Percentiles rank a stretch among this genome's conserved stretches.
Evolutionary conservation across 176 grass and related monocot species (phyloP).

Genomic region (Canna indica): DNA sequence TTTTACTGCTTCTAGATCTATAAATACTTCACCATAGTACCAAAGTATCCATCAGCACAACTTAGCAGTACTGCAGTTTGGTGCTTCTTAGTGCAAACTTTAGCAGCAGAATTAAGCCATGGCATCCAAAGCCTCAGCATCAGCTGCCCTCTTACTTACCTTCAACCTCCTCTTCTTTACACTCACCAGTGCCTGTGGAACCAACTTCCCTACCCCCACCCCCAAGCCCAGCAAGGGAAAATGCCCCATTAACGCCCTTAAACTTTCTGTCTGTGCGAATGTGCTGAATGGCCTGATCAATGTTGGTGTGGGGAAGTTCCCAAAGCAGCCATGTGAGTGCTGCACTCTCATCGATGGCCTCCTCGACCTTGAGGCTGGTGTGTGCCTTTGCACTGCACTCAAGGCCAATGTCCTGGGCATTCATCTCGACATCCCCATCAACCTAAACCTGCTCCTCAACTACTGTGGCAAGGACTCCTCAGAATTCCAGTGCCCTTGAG

Average conservation of each 20-base stretch:
- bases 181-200: slow-evolving; percentile 40
- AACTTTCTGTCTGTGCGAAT: slow-evolving; percentile 59
- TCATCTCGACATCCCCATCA: slow-evolving; percentile 59
- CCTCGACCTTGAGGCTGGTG: slow-evolving; percentile 59
- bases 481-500: slow-evolving; percentile 45
- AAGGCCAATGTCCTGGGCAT: slow-evolving; percentile 74
- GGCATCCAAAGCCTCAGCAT: slow-evolving; percentile 33
- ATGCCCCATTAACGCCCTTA: slow-evolving; percentile 63
- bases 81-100: not conserved
- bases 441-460: slow-evolving; percentile 81
- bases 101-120: slow-evolving; percentile 14
- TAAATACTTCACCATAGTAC: not conserved
- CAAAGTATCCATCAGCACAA: not conserved
- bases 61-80: not conserved
- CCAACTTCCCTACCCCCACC: not conserved
- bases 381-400: slow-evolving; percentile 81
- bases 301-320: slow-evolving; percentile 44
- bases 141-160: slow-evolving; percentile 29
- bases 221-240: not conserved
- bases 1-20: not conserved
- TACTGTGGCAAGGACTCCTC: slow-evolving; percentile 66
- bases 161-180: slow-evolving; percentile 47
- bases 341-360: slow-evolving; percentile 62
- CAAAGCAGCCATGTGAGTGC: slow-evolving; percentile 43
- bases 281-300: slow-evolving; percentile 53